phyloP scores from a whole-genome alignment of 345 rosid genomes.

The Physaria fendleri region DNA sequence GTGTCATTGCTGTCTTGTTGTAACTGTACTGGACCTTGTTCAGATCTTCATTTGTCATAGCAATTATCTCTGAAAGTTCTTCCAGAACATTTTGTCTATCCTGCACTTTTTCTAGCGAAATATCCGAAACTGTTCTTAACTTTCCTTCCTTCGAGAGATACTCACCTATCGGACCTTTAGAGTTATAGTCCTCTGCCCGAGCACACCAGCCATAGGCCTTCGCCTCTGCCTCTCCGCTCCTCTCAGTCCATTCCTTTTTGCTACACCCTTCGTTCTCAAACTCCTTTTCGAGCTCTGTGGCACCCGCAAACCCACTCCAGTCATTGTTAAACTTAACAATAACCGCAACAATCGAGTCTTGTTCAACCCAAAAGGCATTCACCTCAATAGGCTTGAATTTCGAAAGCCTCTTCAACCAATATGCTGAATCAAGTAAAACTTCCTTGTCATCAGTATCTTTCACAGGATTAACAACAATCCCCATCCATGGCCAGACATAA shows the following conservation, averaged over 20 bases:
- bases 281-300: slow-evolving; percentile 56
- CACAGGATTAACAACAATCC: slow-evolving; percentile 42
- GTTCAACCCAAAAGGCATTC: slow-evolving; percentile 41
- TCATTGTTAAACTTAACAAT: slow-evolving; percentile 48
- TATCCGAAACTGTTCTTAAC: slow-evolving; percentile 47
- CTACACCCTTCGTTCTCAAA: slow-evolving; percentile 44
- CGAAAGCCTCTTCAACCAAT: slow-evolving; percentile 57
- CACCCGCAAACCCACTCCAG: slow-evolving; percentile 57
- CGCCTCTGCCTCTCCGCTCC: slow-evolving; percentile 28
- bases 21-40: slow-evolving; percentile 44
- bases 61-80: slow-evolving; percentile 46
- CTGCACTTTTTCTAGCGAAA: slow-evolving; percentile 42
- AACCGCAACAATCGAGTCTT: slow-evolving; percentile 36
- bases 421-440: slow-evolving; percentile 29
- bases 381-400: slow-evolving; percentile 53
- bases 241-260: slow-evolving; percentile 53
- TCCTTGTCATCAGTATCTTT: slow-evolving; percentile 28
- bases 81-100: slow-evolving; percentile 41
- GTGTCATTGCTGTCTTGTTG: slow-evolving; percentile 53
- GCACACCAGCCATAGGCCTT: slow-evolving; percentile 75
- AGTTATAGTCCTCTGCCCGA: slow-evolving; percentile 53
- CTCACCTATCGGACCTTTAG: slow-evolving; percentile 61
- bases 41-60: slow-evolving; percentile 54
- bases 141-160: slow-evolving; percentile 55
- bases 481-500: slow-evolving; percentile 90